These are phyloP conservation scores for Podaxis pistillaris DNA, from an alignment of 768 basidiomycete genomes.

Conservation along the genomic window DNA sequence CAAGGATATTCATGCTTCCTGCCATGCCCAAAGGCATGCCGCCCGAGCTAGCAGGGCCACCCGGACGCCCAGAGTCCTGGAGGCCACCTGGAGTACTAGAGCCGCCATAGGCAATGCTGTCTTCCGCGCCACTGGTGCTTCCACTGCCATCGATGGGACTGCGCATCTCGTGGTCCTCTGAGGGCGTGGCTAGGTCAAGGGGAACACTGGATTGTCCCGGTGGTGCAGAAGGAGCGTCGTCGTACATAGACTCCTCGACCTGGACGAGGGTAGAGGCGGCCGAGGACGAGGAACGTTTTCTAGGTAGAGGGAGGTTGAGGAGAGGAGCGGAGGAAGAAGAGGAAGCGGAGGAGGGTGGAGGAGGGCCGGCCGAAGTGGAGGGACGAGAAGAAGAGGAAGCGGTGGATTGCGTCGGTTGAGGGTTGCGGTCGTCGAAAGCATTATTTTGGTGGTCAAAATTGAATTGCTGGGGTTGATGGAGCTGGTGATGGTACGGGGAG, in stretches of 20 bases:
- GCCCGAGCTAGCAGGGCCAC: slow-evolving; percentile 9
- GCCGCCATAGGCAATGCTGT: slow-evolving; percentile 19
- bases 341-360: slow-evolving; percentile 13
- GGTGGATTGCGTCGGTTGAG: slow-evolving; percentile 22
- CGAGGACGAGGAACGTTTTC: slow-evolving; percentile 67
- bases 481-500: slow-evolving; percentile 40
- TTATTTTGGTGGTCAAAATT: slow-evolving; percentile 45
- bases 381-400: slow-evolving; percentile 20
- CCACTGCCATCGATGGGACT: slow-evolving; percentile 50
- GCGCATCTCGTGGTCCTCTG: slow-evolving; percentile 61
- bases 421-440: slow-evolving; percentile 27
- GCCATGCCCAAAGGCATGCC: slow-evolving; percentile 23
- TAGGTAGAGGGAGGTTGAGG: slow-evolving; percentile 53
- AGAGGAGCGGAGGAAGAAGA: slow-evolving; percentile 42
- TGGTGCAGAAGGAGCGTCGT: slow-evolving; percentile 24
- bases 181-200: slow-evolving; percentile 32
- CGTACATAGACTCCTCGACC: slow-evolving; percentile 41
- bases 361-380: slow-evolving; percentile 25
- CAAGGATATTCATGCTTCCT: slow-evolving; percentile 53
- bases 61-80: slow-evolving; percentile 17
- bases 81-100: slow-evolving; percentile 14
- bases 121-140: slow-evolving; percentile 46
- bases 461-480: slow-evolving; percentile 44
- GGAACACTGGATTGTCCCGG: slow-evolving; percentile 36
- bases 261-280: slow-evolving; percentile 38